Percentiles rank a stretch among this genome's conserved stretches.
Conservation (phyloP, 2,329 filamentous ascomycete species). For the Penicillium italicum region DNA sequence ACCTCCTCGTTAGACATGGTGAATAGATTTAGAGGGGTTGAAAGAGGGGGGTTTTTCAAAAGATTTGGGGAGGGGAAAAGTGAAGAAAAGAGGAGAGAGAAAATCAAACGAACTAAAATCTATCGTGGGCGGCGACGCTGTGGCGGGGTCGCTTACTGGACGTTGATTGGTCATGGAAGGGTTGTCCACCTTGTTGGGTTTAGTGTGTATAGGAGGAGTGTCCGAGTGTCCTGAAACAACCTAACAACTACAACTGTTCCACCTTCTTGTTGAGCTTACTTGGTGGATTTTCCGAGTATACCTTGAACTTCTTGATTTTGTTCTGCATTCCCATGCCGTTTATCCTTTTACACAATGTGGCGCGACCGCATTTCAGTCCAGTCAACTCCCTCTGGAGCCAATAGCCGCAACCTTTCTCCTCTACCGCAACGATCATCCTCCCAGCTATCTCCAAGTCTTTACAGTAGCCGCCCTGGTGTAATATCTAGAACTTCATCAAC, state of each 20-base stretch:
- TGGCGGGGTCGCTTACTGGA: constrained; percentile 5
- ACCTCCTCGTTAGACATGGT: constrained; percentile 65
- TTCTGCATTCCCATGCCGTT: constrained; percentile 4
- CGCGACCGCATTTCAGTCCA: constrained; percentile 78
- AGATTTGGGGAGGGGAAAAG: constrained; percentile 27
- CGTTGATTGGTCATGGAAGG: constrained; percentile 22
- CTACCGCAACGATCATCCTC: constrained; percentile 64
- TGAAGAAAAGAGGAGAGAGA: constrained; percentile 25
- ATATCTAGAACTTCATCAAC: constrained; percentile 72
- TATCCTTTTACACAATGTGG: constrained; percentile 62
- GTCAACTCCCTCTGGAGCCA: constrained; percentile 60
- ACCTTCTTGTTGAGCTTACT: background rate
- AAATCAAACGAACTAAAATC: constrained; percentile 17
- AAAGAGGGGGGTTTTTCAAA: constrained; percentile 22
- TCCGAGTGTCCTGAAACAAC: constrained; percentile 9
- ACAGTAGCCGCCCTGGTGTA: constrained; percentile 64
- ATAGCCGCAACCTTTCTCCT: constrained; percentile 65
- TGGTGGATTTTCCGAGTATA: background rate
- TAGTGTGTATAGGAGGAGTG: constrained; percentile 23
- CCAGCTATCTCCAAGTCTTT: constrained; percentile 65
- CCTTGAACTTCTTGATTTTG: background rate
- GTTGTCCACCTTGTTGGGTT: constrained; percentile 16
- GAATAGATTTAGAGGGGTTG: constrained; percentile 37
- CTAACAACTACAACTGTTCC: background rate
- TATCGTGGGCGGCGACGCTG: constrained; percentile 8